Percentiles rank a stretch among this genome's conserved stretches.
These are phyloP conservation scores for Huntiella abstrusa DNA, from an alignment of 2,329 filamentous ascomycete genomes.

Conservation along the genomic window DNA sequence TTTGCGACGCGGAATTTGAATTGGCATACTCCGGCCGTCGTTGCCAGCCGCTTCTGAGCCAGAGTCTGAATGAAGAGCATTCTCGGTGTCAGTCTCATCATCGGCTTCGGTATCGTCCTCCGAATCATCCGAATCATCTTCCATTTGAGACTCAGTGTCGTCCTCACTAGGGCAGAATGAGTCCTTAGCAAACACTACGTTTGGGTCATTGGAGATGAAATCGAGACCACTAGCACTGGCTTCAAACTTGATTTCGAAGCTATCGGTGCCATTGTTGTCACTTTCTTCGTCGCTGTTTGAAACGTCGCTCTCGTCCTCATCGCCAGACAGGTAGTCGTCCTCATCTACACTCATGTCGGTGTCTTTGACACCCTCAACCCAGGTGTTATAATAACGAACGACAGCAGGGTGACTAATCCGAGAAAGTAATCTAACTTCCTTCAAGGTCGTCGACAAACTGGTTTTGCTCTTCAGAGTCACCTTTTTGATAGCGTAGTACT, in stretches of 20 bases:
- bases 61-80: background rate
- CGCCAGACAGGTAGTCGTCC: slow-evolving; percentile 32
- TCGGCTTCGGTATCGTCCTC: background rate
- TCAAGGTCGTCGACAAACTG: slow-evolving; percentile 56
- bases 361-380: slow-evolving; percentile 55
- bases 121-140: slow-evolving; percentile 22
- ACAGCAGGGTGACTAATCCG: slow-evolving; percentile 73
- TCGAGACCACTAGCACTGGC: slow-evolving; percentile 59
- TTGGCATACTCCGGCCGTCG: background rate
- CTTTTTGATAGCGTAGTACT: slow-evolving; percentile 93
- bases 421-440: slow-evolving; percentile 77
- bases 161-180: slow-evolving; percentile 18
- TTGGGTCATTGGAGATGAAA: slow-evolving; percentile 46
- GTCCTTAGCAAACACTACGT: slow-evolving; percentile 47
- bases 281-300: slow-evolving; percentile 16
- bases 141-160: slow-evolving; percentile 15
- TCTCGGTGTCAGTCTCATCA: background rate
- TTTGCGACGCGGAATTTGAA: slow-evolving; percentile 1
- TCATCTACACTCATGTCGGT: slow-evolving; percentile 24
- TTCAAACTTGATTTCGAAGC: slow-evolving; percentile 26
- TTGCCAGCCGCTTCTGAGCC: background rate
- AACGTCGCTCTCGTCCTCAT: slow-evolving; percentile 33
- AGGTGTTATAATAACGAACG: slow-evolving; percentile 87
- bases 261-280: slow-evolving; percentile 1
- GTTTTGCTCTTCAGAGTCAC: slow-evolving; percentile 66